Base-by-base conservation (phyloP, 176 grass and related monocot genomes). In the Oryza nivara region DNA sequence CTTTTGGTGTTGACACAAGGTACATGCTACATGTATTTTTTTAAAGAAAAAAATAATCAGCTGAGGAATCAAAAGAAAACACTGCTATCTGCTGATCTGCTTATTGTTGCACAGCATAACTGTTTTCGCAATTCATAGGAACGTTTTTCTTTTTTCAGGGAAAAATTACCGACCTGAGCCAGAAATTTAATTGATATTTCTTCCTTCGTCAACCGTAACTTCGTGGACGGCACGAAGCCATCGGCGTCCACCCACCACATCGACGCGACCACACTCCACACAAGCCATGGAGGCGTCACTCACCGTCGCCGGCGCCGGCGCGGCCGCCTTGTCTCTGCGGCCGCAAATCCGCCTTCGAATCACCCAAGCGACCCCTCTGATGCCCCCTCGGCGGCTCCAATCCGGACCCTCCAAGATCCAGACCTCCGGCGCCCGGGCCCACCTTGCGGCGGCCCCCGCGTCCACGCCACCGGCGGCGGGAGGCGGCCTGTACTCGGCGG, bases 401-500 rank as follows among this genome's bases (percentile, higher is more conserved):
- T 78, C 77, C 22, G 84, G 72, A 47, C 6, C 34, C 69, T 70
- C 75, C 61, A 79, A 64, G 88, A 74, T 87, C 75, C 51, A 68
- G 80, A 79, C 60, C 75, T 54, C 84, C 46, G 64, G 28, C 11
- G 30, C 65, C 61, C 80, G 63, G 68, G 4, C 36, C 67, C 52
- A 47, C 74, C 73, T 45, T 26, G 54, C 82, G 10, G 85, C 85
- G 46, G 82, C 87, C 66, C 66, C 82, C 35, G 73, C 87, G 25
- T 85, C 85, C 54, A 79, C 89, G 6, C 85, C 83, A 34, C 67
- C 92, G 35, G 61, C 78, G 30, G 63, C 95, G 19, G 81, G 88
- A 36, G 86, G 90, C 19, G 89, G 87, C 19, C 82, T 95, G 40
- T 98, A 98, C 89, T 86, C 92, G 0, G 95, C 87, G 79, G 82